Evolutionary conservation across 352 stramenopile species (phyloP).

Genomic region (Phytophthora vignae): DNA sequence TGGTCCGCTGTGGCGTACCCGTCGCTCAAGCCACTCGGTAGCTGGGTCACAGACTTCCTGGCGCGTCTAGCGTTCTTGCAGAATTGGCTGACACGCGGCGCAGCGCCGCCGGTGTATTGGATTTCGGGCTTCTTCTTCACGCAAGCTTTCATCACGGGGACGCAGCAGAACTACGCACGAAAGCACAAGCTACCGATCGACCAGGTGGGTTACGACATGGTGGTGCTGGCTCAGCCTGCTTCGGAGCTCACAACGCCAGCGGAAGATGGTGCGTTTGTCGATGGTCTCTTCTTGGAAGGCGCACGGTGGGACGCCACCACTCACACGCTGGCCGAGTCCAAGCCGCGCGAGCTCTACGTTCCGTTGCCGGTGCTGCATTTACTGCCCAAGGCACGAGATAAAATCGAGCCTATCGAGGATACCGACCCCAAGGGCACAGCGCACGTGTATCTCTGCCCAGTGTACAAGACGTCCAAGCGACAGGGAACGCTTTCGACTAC

Average conservation of each 20-base stretch:
- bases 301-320: slow-evolving; percentile 80
- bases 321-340: slow-evolving; percentile 85
- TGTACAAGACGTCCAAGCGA: slow-evolving; percentile 94
- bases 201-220: slow-evolving; percentile 91
- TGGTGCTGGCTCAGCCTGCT: slow-evolving; percentile 64
- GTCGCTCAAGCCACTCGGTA: slow-evolving; percentile 92
- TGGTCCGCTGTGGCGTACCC: slow-evolving; percentile 91
- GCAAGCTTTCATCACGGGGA: slow-evolving; percentile 95
- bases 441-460: slow-evolving; percentile 92
- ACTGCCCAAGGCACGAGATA: slow-evolving; percentile 75
- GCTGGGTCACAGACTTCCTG: slow-evolving; percentile 93
- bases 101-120: slow-evolving; percentile 91
- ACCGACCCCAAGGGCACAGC: slow-evolving; percentile 90
- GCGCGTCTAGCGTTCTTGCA: slow-evolving; percentile 83
- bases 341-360: slow-evolving; percentile 88
- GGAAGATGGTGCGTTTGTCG: slow-evolving; percentile 89
- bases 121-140: slow-evolving; percentile 96
- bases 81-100: slow-evolving; percentile 81
- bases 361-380: slow-evolving; percentile 89
- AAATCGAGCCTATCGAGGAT: slow-evolving; percentile 92
- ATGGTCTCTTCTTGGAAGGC: slow-evolving; percentile 93
- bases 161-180: slow-evolving; percentile 93
- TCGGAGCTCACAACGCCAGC: slow-evolving; percentile 59
- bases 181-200: slow-evolving; percentile 93
- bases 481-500: slow-evolving; percentile 94